A percentile compares a stretch with the other conserved stretches of the same genome.
Evolutionary conservation across 2,329 filamentous ascomycete species (phyloP).

Genomic region (Fusarium domesticum): DNA sequence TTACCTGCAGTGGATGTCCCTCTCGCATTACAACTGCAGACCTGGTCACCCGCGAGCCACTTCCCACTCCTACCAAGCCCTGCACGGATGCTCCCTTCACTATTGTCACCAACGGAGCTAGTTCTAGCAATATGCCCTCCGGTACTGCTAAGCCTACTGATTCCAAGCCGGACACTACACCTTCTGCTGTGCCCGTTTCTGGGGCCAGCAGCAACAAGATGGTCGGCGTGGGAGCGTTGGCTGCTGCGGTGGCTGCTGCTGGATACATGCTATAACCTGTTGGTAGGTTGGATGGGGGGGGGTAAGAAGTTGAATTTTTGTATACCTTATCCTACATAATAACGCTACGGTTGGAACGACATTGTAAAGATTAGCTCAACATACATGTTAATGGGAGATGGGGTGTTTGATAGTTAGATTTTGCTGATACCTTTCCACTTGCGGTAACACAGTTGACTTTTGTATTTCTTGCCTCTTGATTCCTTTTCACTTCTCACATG

Average conservation of each 20-base stretch:
- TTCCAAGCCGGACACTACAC: slow-evolving; percentile 7
- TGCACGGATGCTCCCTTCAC: slow-evolving; percentile 12
- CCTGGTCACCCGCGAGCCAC: slow-evolving; percentile 15
- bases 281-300: no score
- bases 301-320: no score
- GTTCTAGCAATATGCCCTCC: neutral
- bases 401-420: no score
- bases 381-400: no score
- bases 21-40: slow-evolving; percentile 7
- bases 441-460: no score
- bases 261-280: slow-evolving; percentile 8
- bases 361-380: no score
- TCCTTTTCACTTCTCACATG: no score
- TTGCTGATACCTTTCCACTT: no score
- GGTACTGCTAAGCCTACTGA: slow-evolving; percentile 8
- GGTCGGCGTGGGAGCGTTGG: slow-evolving; percentile 2
- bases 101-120: slow-evolving; percentile 4
- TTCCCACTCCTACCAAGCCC: slow-evolving; percentile 11
- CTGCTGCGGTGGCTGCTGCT: slow-evolving; percentile 1
- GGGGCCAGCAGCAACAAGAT: slow-evolving; percentile 12
- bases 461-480: no score
- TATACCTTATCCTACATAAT: no score
- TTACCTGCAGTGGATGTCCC: slow-evolving; percentile 13
- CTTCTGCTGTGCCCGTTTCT: slow-evolving; percentile 4
- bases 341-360: no score